These are phyloP conservation scores for Neoboletus magnificus DNA, from an alignment of 768 basidiomycete genomes.

Conservation along the genomic window DNA sequence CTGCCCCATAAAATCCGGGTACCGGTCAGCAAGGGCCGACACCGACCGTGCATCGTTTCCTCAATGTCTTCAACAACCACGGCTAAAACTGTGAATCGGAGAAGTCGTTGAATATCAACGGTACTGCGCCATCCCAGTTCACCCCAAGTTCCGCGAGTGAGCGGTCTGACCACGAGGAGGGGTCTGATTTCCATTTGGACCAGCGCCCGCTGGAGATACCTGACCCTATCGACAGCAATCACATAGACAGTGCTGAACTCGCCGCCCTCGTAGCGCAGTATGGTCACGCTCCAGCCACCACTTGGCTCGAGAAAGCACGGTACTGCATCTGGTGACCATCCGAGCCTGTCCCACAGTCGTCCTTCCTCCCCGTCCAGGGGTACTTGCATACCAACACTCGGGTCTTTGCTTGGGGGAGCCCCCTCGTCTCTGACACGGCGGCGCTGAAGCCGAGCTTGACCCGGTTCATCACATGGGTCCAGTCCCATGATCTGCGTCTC, in stretches of 20 bases:
- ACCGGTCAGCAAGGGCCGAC: neutral
- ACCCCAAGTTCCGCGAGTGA: neutral
- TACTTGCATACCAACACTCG: constrained; percentile 53
- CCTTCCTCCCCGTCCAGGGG: constrained; percentile 52
- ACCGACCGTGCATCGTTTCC: neutral
- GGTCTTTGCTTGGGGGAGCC: constrained; percentile 63
- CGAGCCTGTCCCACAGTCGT: constrained; percentile 27
- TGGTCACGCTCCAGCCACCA: constrained; percentile 65
- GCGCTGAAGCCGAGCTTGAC: constrained; percentile 33
- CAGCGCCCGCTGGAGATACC: constrained; percentile 6
- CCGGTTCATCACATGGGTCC: constrained; percentile 45
- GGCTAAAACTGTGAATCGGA: neutral
- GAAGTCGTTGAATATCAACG: neutral
- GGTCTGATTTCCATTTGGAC: neutral
- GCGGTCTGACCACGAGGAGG: neutral
- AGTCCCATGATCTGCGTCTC: constrained; percentile 44
- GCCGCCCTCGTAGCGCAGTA: constrained; percentile 58
- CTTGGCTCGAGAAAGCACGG: constrained; percentile 65
- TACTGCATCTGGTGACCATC: constrained; percentile 46
- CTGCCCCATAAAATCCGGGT: neutral
- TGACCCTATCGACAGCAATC: constrained; percentile 3
- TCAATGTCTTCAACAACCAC: constrained; percentile 1
- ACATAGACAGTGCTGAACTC: constrained; percentile 25
- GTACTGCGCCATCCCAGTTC: neutral
- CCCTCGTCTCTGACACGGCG: constrained; percentile 44